Percentiles rank a stretch among this genome's conserved stretches.
These are phyloP conservation scores for Aspergillus brasiliensis DNA, from an alignment of 2,329 filamentous ascomycete species.

Conservation along the genomic window DNA sequence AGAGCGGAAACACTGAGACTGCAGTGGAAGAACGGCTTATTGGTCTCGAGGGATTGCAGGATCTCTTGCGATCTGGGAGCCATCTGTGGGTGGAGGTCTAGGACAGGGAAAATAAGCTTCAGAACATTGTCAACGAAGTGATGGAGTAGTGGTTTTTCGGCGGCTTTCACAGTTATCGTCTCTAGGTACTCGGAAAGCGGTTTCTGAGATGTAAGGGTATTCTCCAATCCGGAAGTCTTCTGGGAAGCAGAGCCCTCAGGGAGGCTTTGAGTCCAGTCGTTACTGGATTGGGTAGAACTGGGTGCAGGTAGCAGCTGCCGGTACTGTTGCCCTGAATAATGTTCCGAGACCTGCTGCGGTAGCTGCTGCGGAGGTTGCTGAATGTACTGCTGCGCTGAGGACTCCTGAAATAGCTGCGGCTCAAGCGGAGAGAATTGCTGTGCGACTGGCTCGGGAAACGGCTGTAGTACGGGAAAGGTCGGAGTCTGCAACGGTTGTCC, in stretches of 20 bases:
- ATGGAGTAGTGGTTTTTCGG: constrained; percentile 77
- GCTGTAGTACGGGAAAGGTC: not conserved
- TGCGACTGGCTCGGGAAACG: not conserved
- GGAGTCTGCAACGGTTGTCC: not conserved
- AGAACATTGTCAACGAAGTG: constrained; percentile 88
- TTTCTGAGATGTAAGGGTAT: not conserved
- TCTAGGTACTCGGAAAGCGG: constrained; percentile 56
- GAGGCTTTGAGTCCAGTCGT: not conserved
- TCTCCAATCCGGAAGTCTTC: not conserved
- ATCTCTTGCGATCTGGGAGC: constrained; percentile 78
- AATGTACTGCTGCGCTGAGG: not conserved
- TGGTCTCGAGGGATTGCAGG: constrained; percentile 80
- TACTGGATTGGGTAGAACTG: not conserved
- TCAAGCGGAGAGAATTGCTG: not conserved
- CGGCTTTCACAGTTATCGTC: constrained; percentile 4
- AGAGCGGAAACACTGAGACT: constrained; percentile 90
- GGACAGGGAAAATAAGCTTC: constrained; percentile 83
- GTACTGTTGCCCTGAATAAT: not conserved
- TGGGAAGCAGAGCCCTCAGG: not conserved
- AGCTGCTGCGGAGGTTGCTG: not conserved
- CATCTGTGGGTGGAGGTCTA: constrained; percentile 84
- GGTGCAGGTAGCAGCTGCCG: not conserved
- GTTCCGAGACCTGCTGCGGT: not conserved
- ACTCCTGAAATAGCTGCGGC: not conserved
- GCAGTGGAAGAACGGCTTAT: constrained; percentile 91